phyloP scores from a whole-genome alignment of 257 asterid genomes.

The Datura wrightii region DNA sequence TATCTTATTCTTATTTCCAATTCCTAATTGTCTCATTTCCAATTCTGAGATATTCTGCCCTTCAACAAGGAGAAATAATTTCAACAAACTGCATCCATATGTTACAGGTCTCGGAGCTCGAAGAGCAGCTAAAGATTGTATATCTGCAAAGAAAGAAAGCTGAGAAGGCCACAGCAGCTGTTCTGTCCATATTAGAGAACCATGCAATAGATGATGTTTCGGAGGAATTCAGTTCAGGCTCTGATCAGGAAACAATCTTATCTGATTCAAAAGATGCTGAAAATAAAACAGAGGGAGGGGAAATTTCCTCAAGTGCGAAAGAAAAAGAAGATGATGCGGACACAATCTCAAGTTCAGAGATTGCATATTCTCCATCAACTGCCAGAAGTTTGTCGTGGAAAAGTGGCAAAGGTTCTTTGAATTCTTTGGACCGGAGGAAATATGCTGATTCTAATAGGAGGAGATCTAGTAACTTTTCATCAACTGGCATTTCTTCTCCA shows the following conservation, averaged over 20 bases:
- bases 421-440: slow-evolving; percentile 62
- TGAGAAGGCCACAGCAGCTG: slow-evolving; percentile 85
- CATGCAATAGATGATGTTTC: slow-evolving; percentile 72
- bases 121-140: slow-evolving; percentile 75
- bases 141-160: slow-evolving; percentile 85
- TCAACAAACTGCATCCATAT: background rate
- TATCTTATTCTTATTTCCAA: background rate
- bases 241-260: slow-evolving; percentile 63
- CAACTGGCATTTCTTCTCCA: slow-evolving; percentile 52
- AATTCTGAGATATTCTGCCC: background rate
- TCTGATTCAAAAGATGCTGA: slow-evolving; percentile 46
- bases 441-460: slow-evolving; percentile 61
- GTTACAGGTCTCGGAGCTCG: slow-evolving; percentile 76
- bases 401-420: slow-evolving; percentile 64
- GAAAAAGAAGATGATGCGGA: slow-evolving; percentile 56
- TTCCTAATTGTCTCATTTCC: background rate
- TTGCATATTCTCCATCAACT: slow-evolving; percentile 71
- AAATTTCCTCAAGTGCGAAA: slow-evolving; percentile 46
- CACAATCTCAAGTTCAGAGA: slow-evolving; percentile 72
- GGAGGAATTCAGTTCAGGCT: slow-evolving; percentile 68
- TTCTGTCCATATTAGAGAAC: slow-evolving; percentile 78
- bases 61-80: background rate
- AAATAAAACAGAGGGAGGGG: slow-evolving; percentile 42
- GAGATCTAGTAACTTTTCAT: slow-evolving; percentile 58
- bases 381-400: slow-evolving; percentile 90